Evolutionary conservation across 148 eudicot genomes (phyloP), one percentile per base, ranked within the genome.

Genomic region (Salicornia ramosissima): DNA sequence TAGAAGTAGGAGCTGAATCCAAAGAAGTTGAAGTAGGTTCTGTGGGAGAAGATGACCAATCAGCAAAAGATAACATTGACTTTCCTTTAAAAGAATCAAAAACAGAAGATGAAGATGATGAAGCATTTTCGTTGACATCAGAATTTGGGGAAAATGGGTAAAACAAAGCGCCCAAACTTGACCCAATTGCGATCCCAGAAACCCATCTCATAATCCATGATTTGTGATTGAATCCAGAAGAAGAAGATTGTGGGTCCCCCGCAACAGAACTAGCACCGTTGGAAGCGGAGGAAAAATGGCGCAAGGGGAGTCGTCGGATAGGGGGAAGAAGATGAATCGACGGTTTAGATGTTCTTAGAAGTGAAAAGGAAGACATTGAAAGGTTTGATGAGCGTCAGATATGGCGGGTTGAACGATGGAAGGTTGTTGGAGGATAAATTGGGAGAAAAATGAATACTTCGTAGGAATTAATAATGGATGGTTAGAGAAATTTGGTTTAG

Each of bases 101-200:
- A n/a, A 45, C 30, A 19, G 51, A 42, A 21, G 24, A 29, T 45
- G 71, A 56, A 19, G 36, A 18, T 39, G 30, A 45, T 10, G 31
- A 16, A 69, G 34, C 31, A 67, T 33, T 19, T 40, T 40, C 24
- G 40, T 5, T 46, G 50, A 21, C 51, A 72, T 31, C 57, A 53
- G 11, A 6, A 62, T 50, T 28, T 39, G 67, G 71, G 9, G 71
- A 57, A 67, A 60, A 11, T 18, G 68, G 40, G 67, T 74, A 78
- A 24, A 69, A 65, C 40, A 78, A 65, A 51, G 75, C 81, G 0
- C 85, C 81, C 6, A 81, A 21, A 63, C 67, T 53, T 31, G 87
- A 79, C 62, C 87, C 83, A 60, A 56, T 53, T 6, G 79, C 83
- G 45, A 84, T 54, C 22, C 82, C 84, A 24, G 84, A 81, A 25